Evolutionary conservation across 2,329 filamentous ascomycete species (phyloP).

Genomic region (Aspergillus fischeri): DNA sequence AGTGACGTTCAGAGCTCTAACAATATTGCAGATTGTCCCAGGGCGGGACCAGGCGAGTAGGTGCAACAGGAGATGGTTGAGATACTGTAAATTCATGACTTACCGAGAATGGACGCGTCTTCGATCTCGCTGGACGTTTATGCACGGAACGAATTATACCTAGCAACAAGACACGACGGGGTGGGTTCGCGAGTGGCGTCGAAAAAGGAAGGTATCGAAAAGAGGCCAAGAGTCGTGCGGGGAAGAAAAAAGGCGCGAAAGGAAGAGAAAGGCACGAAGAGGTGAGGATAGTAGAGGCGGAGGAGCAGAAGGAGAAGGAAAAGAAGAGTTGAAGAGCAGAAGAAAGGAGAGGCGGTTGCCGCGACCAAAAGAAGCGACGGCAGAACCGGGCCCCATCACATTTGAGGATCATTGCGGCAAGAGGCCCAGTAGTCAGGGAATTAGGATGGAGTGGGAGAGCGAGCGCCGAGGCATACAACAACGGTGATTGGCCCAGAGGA

Average conservation of each 20-base stretch:
- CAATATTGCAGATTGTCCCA: neutral
- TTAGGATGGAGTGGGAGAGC: constrained; percentile 24
- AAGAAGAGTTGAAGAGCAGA: constrained; percentile 12
- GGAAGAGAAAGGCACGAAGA: constrained; percentile 8
- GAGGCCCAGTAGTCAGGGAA: constrained; percentile 7
- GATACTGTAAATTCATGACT: constrained; percentile 1
- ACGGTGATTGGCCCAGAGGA: constrained; percentile 36
- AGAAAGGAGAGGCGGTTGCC: constrained; percentile 35
- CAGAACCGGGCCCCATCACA: constrained; percentile 22
- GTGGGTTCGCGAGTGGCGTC: constrained; percentile 2
- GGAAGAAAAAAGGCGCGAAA: constrained; percentile 10
- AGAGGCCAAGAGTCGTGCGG: constrained; percentile 2
- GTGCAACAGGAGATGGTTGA: neutral
- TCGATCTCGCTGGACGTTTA: constrained; percentile 15
- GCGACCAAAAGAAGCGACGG: constrained; percentile 16
- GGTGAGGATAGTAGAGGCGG: constrained; percentile 1
- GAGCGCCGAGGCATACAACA: constrained; percentile 23
- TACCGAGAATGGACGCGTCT: constrained; percentile 20
- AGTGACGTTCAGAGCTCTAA: neutral
- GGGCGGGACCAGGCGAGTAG: neutral
- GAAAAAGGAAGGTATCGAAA: constrained; percentile 7
- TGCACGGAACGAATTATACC: constrained; percentile 6
- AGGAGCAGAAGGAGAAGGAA: constrained; percentile 16
- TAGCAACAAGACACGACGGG: constrained; percentile 10
- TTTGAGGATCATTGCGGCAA: constrained; percentile 26